These are phyloP conservation scores for Wickerhamiella galacta DNA, from an alignment of 805 yeast genomes.

Conservation along the genomic window DNA sequence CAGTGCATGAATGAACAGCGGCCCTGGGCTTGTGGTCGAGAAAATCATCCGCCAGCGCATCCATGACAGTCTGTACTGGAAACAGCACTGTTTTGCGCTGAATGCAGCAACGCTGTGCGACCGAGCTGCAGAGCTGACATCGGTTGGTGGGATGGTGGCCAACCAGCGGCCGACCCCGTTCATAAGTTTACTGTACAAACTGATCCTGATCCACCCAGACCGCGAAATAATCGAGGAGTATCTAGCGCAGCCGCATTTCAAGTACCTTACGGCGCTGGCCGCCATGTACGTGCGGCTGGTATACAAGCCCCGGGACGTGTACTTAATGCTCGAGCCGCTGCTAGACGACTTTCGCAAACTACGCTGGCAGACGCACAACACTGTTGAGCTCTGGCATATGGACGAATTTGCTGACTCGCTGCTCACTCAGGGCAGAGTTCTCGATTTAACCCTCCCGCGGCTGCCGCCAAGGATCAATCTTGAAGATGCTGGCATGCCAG, in stretches of 20 bases:
- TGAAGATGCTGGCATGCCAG: constrained; percentile 1
- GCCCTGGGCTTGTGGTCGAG: constrained; percentile 23
- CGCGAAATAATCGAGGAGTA: constrained; percentile 37
- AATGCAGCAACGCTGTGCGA: constrained; percentile 37
- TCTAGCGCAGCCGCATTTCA: constrained; percentile 50
- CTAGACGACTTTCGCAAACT: constrained; percentile 55
- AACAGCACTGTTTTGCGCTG: constrained; percentile 35
- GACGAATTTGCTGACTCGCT: constrained; percentile 63
- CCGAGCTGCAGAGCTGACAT: constrained; percentile 27
- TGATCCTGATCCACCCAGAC: constrained; percentile 61
- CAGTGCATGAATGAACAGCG: neutral
- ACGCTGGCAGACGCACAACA: constrained; percentile 27
- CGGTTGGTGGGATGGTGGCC: constrained; percentile 43
- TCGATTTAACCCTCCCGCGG: constrained; percentile 64
- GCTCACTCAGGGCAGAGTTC: constrained; percentile 38
- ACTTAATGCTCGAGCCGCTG: constrained; percentile 35
- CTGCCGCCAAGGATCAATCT: constrained; percentile 2
- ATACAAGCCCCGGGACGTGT: constrained; percentile 30
- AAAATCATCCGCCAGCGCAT: constrained; percentile 42
- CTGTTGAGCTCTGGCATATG: constrained; percentile 33
- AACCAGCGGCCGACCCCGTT: constrained; percentile 50
- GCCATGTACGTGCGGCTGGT: constrained; percentile 41
- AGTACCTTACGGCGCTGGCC: constrained; percentile 55
- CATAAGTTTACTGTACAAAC: constrained; percentile 56
- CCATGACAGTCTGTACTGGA: constrained; percentile 41